These are phyloP conservation scores for Spizellomyces punctatus DNA, from an alignment of 192 early-diverging fungal genomes.

Conservation along the genomic window DNA sequence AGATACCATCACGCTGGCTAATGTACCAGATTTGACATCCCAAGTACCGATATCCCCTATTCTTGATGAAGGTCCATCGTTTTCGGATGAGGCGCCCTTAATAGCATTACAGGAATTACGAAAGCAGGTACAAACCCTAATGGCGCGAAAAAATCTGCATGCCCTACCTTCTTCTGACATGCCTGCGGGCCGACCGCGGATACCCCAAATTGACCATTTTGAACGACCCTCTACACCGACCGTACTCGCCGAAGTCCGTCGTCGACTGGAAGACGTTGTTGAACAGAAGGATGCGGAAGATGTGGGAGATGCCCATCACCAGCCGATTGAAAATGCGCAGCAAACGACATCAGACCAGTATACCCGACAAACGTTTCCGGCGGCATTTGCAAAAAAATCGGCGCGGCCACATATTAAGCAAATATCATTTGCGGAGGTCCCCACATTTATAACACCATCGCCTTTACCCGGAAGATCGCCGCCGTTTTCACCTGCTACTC, in stretches of 20 bases:
- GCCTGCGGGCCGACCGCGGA: not conserved
- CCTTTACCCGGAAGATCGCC: not conserved
- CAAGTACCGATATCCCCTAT: not conserved
- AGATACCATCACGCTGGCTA: not conserved
- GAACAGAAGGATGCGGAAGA: not conserved
- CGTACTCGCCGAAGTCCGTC: not conserved
- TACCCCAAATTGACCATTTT: not conserved
- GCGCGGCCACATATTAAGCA: constrained; percentile 15
- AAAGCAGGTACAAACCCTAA: constrained; percentile 12
- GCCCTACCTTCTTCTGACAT: too few relatives aligned
- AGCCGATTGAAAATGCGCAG: not conserved
- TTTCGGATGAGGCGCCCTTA: constrained; percentile 15
- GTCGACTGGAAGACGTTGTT: constrained; percentile 6
- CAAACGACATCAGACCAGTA: not conserved
- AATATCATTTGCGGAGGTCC: constrained; percentile 20
- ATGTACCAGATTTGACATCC: not conserved
- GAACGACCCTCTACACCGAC: constrained; percentile 7
- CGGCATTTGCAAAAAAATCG: not conserved
- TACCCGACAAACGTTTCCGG: too few relatives aligned
- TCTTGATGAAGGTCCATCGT: constrained; percentile 11
- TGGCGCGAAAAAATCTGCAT: not conserved
- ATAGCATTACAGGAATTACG: constrained; percentile 10
- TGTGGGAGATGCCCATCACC: not conserved
- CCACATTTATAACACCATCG: constrained; percentile 8
- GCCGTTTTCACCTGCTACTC: constrained; percentile 1